Base-by-base conservation (phyloP, 2,329 filamentous ascomycete genomes). In the Colletotrichum neosansevieriae region DNA sequence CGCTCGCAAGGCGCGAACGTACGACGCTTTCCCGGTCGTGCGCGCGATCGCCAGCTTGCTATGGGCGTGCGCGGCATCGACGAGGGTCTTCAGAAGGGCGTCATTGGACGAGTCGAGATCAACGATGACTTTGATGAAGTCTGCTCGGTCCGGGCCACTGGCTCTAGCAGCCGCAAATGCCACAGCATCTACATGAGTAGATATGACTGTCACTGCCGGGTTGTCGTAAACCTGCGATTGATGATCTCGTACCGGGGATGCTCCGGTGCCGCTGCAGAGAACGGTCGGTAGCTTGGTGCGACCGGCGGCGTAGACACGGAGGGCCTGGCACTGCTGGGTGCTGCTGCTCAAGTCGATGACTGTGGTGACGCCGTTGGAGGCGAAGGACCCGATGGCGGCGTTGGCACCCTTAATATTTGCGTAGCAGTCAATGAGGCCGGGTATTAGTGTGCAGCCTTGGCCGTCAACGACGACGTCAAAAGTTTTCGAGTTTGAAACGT, bases 51-150 rank as follows among this genome's bases (percentile, higher is more conserved):
- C 72, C 58, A 74, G 69, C 57, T 73, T 76, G 6, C 71, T 71
- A 9, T 73, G 70, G 21, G 69, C 69, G 50, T 72, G 71, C 0
- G 75, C 72, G 36, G 74, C 69, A 7, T 62, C 60, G 49, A 73
- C 73, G 1, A 76, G 68, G 38, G 60, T 66, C 11, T 73, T 60
- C 4, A 77, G 63, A 4, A 74, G 59, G 5, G 72, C 71, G 29
- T 75, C 71, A 12, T 69, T 59, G 9, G 74, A 62, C 1, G 75
- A 74, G 1, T 74, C 71, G 12, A 42, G 42, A 63, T 76, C 54
- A 15, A 65, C 53, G 34, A 44, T 74, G 19, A 76, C 70, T 67
- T 75, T 78, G 70, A 77, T 68, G 61, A 74, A 77, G 58, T 78
- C 74, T 12, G 72, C 70, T n/a, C 62, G 42, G 45, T 67, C 64